Conservation (phyloP, 352 stramenopile species). For the Pythium aphanidermatum region DNA sequence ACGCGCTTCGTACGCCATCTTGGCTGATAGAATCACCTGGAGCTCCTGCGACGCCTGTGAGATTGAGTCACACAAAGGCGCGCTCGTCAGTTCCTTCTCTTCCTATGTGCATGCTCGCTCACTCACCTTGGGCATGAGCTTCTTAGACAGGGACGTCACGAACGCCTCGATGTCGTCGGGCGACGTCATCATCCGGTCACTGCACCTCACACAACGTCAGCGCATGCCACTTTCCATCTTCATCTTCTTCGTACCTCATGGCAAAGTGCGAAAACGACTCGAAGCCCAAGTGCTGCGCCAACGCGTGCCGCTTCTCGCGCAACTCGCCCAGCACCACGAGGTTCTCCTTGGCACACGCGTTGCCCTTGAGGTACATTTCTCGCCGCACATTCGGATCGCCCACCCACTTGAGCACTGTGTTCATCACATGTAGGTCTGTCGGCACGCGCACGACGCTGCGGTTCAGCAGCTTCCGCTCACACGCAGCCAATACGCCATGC, state of each 20-base stretch:
- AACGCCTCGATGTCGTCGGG: constrained; percentile 61
- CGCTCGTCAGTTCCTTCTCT: no score
- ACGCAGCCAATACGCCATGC: constrained; percentile 47
- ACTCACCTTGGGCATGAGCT: constrained; percentile 78
- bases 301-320: constrained; percentile 74
- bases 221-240: background rate
- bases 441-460: constrained; percentile 58
- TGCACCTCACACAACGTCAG: constrained; percentile 12
- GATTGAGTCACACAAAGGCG: no score
- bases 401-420: constrained; percentile 91
- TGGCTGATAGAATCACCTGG: constrained; percentile 48
- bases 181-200: constrained; percentile 83
- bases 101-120: no score
- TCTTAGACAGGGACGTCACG: constrained; percentile 48
- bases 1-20: constrained; percentile 49
- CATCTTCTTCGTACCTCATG: constrained; percentile 76
- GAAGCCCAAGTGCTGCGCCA: constrained; percentile 88
- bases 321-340: constrained; percentile 83
- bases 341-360: constrained; percentile 77
- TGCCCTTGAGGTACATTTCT: constrained; percentile 88
- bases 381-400: constrained; percentile 63
- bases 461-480: constrained; percentile 64
- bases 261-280: constrained; percentile 85
- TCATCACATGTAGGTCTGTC: constrained; percentile 84
- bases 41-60: constrained; percentile 62